These are phyloP conservation scores for Sistotremastrum suecicum DNA, from an alignment of 768 basidiomycete species.

Conservation along the genomic window DNA sequence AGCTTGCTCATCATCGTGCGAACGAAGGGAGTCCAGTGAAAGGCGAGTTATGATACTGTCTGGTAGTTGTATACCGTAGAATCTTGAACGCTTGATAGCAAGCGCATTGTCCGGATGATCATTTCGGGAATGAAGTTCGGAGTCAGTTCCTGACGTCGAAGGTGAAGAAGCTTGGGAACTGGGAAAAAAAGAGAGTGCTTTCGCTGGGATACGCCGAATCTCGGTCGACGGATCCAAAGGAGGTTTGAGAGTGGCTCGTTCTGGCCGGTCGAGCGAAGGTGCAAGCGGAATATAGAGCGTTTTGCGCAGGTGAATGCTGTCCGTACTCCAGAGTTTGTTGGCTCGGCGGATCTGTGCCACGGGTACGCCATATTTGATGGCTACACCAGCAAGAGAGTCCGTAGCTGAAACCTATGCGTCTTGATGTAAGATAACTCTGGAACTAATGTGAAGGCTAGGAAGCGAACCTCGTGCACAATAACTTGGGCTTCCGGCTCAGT, in stretches of 20 bases:
- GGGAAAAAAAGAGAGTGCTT: no score
- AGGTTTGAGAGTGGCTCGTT: background rate
- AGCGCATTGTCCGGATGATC: background rate
- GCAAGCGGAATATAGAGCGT: constrained; percentile 62
- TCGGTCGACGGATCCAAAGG: background rate
- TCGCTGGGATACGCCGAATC: background rate
- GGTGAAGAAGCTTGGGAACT: no score
- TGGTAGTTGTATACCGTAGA: no score
- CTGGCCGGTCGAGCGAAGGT: no score
- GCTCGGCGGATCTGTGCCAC: constrained; percentile 70
- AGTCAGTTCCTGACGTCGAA: no score
- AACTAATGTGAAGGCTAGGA: no score
- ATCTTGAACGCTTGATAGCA: no score
- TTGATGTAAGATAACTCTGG: no score
- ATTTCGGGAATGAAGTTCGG: no score
- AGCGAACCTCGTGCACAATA: no score
- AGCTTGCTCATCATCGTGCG: constrained; percentile 4
- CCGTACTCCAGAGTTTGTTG: constrained; percentile 90
- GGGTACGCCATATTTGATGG: constrained; percentile 79
- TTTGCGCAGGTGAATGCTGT: constrained; percentile 79
- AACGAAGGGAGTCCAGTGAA: constrained; percentile 38
- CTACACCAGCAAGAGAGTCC: constrained; percentile 79
- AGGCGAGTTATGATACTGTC: constrained; percentile 41
- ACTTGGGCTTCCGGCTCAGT: no score
- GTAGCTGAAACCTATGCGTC: constrained; percentile 41